Evolutionary conservation across 768 basidiomycete species (phyloP).

Genomic region (Trametes cubensis): DNA sequence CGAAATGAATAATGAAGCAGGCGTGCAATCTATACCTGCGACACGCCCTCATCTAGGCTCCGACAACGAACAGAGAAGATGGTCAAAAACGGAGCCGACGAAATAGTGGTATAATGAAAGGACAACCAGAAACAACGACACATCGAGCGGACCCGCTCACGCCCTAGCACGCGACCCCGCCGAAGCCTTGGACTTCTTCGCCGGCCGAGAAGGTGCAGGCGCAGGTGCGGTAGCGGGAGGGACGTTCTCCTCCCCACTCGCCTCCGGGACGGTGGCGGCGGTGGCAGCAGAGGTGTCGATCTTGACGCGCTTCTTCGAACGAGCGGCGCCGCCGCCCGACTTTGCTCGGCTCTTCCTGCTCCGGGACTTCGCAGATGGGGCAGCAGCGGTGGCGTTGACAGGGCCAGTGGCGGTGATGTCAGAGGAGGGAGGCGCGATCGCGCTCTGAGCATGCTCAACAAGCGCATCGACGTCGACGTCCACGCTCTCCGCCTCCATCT

Average conservation of each 20-base stretch:
- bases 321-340: conserved; percentile 3
- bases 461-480: background rate
- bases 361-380: background rate
- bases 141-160: background rate
- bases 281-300: background rate
- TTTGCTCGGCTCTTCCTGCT: conserved; percentile 5
- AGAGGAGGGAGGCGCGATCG: background rate
- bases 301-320: conserved; percentile 17
- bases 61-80: too few relatives aligned
- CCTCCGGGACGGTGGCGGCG: background rate
- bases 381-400: background rate
- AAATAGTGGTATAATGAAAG: background rate
- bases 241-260: conserved; percentile 12
- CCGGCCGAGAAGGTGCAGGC: background rate
- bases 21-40: too few relatives aligned
- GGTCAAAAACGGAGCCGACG: background rate
- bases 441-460: conserved; percentile 4
- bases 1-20: too few relatives aligned
- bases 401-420: too few relatives aligned
- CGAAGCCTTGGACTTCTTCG: conserved; percentile 13
- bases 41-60: too few relatives aligned
- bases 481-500: conserved; percentile 6
- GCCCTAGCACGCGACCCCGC: background rate
- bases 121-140: background rate
- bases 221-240: background rate